Evolutionary conservation across 306 rosid species (phyloP), one percentile per base, ranked within the genome.

Genomic region (Delonix regia): DNA sequence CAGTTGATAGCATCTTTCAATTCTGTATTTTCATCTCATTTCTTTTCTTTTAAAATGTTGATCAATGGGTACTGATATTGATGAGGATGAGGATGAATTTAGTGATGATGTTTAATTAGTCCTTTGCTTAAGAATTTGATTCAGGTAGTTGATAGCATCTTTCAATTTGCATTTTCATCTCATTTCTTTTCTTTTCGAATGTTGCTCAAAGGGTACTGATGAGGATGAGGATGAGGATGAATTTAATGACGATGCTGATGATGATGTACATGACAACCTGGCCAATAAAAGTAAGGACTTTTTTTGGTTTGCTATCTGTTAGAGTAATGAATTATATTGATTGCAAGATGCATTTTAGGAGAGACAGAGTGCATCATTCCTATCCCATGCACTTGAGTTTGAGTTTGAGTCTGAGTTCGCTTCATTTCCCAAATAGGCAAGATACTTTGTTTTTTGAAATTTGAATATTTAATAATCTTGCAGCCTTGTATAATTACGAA

Each of bases 271-370:
- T 21, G 89, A 87, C 1, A 10, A 71, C 39, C 68, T 87, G 64
- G 84, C 88, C 34, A 92, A 89, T 6, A 60, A 60, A 85, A 80
- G 98, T 94, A 87, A 84, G 91, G 70, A 44, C 56, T 4, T 21
- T 71, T 48, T 71, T 33, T 59, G 1, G 8, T 14, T 49, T 42
- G 13, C 53, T 16, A 38, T 14, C 51, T 75, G 18, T 83, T 41
- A 18, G 63, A 57, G 66, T 57, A 16, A 25, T 53, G 69, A 12
- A 18, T 53, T 51, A 45, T 15, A 16, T 61, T 73, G 61, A 61
- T 36, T 52, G 22, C 4, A 38, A 60, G 48, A 10, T 47, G 18
- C 15, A 44, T 65, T 66, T 7, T 41, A 25, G 10, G 14, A 2
- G 24, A 41, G 22, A 28, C 38, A 52, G 25, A 61, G 78, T 57